Conservation (phyloP, 2,329 filamentous ascomycete genomes). For the Aotearoamyces nothofagi region DNA sequence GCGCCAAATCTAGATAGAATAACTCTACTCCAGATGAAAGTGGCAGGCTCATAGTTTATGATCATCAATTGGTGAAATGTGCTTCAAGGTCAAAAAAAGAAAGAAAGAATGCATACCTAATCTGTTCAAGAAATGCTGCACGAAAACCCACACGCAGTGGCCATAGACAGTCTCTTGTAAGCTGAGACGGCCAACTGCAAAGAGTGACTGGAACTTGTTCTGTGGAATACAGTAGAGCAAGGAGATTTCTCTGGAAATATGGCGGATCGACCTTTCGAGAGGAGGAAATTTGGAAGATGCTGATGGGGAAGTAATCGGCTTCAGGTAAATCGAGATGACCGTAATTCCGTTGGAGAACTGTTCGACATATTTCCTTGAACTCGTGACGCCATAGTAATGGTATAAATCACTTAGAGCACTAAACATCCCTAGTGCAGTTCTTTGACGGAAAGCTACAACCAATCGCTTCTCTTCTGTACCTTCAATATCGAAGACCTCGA, state of each 20-base stretch:
- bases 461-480: slow-evolving; percentile 82
- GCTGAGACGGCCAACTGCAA: slow-evolving; percentile 73
- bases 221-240: slow-evolving; percentile 95
- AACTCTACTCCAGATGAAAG: too few species aligned
- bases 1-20: too few species aligned
- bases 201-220: slow-evolving; percentile 87
- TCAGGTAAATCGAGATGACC: slow-evolving; percentile 89
- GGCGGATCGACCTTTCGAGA: slow-evolving; percentile 88
- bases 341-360: slow-evolving; percentile 98
- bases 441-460: slow-evolving; percentile 86
- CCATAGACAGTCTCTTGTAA: slow-evolving; percentile 95
- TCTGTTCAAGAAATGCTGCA: slow-evolving; percentile 95
- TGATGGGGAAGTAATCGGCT: slow-evolving; percentile 47
- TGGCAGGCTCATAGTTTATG: too few species aligned
- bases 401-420: slow-evolving; percentile 91
- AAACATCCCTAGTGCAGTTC: slow-evolving; percentile 85
- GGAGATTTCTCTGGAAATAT: slow-evolving; percentile 97
- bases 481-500: slow-evolving; percentile 95
- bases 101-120: slow-evolving; percentile 34
- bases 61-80: too few species aligned
- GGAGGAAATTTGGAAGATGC: slow-evolving; percentile 49
- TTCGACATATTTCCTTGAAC: slow-evolving; percentile 92
- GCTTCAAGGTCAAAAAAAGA: too few species aligned
- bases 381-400: slow-evolving; percentile 96
- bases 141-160: slow-evolving; percentile 94